Evolutionary conservation across 148 eudicot genomes (phyloP).

Genomic region (Arbutus unedo): DNA sequence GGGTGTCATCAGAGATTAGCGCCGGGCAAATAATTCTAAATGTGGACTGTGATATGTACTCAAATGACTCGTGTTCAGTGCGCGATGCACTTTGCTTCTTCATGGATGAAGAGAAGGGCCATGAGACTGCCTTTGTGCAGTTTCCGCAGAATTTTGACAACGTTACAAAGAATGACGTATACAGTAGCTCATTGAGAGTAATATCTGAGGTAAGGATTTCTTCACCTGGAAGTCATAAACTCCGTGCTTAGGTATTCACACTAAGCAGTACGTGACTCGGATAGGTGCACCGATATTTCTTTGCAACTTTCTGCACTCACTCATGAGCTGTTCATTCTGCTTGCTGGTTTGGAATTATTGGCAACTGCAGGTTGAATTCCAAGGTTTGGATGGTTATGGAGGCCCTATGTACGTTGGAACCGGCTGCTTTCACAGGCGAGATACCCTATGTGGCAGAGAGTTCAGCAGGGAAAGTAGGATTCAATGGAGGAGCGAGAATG

Average conservation of each 20-base stretch:
- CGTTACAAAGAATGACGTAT: conserved; percentile 13
- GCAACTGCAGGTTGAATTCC: conserved; percentile 53
- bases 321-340: neutral
- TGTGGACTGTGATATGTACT: conserved; percentile 23
- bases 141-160: conserved; percentile 12
- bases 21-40: neutral
- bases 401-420: conserved; percentile 78
- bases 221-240: neutral
- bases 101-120: conserved; percentile 20
- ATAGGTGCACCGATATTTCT: no score
- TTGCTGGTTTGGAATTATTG: neutral
- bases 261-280: no score
- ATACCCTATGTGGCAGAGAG: conserved; percentile 51
- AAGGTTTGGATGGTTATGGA: conserved; percentile 71
- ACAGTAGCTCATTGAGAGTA: conserved; percentile 34
- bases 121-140: conserved; percentile 17
- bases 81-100: conserved; percentile 20
- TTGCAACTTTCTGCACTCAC: neutral
- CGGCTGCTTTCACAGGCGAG: conserved; percentile 87
- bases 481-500: conserved; percentile 37
- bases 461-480: conserved; percentile 31
- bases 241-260: neutral
- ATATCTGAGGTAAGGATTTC: conserved; percentile 35
- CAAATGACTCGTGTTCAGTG: conserved; percentile 7
- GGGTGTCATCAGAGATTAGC: conserved; percentile 21